Evolutionary conservation across 1,139 yeast genomes (phyloP).

Genomic region (Scheffersomyces parashehatae): DNA sequence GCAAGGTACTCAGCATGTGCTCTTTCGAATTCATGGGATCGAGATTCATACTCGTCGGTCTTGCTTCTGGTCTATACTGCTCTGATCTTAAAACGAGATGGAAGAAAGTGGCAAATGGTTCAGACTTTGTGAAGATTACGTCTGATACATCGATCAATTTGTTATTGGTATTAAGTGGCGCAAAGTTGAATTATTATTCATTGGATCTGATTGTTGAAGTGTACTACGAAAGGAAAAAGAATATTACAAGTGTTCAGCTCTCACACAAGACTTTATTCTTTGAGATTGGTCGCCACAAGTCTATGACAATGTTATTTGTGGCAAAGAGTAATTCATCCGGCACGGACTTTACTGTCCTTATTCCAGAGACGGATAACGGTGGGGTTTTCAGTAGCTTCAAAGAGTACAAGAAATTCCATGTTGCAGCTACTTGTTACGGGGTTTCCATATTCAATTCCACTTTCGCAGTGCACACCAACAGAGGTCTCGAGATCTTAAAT

Average conservation of each 20-base stretch:
- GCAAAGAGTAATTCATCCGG: conserved; percentile 51
- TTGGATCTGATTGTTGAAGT: conserved; percentile 46
- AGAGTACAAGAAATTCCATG: conserved; percentile 48
- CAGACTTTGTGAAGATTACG: conserved; percentile 60
- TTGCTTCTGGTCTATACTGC: conserved; percentile 44
- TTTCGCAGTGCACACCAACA: conserved; percentile 65
- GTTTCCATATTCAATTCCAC: conserved; percentile 60
- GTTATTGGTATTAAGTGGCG: conserved; percentile 60
- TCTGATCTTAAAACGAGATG: conserved; percentile 55
- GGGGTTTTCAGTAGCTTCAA: conserved; percentile 54
- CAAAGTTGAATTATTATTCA: conserved; percentile 60
- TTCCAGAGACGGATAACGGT: conserved; percentile 51
- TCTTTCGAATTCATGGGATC: conserved; percentile 27
- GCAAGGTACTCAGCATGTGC: conserved; percentile 29
- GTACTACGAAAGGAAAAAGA: conserved; percentile 34
- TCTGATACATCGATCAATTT: conserved; percentile 60
- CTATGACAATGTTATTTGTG: conserved; percentile 56
- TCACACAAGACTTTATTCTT: conserved; percentile 51
- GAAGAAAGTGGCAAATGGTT: conserved; percentile 58
- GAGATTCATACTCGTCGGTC: conserved; percentile 34
- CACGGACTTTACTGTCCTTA: conserved; percentile 52
- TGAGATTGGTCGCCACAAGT: conserved; percentile 61
- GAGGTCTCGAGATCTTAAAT: conserved; percentile 69
- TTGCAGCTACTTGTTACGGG: conserved; percentile 56
- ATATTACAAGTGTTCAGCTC: conserved; percentile 33